Conservation (phyloP, 371 early-diverging fungal genomes). For the Saksenaea vasiformis region DNA sequence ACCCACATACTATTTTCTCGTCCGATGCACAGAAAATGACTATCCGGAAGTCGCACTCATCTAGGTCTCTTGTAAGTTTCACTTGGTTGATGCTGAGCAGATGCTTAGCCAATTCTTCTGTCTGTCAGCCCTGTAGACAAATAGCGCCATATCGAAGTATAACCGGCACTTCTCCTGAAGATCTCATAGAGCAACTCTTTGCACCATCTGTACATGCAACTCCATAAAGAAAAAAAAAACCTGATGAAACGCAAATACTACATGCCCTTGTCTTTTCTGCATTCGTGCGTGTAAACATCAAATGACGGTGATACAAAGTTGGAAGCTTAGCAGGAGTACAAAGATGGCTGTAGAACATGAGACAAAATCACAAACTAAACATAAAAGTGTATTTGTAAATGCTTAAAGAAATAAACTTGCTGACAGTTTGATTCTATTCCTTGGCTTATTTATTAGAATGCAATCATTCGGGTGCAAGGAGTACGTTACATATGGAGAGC, state of each 20-base stretch:
- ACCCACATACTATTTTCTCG: not conserved
- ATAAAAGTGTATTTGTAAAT: too few relatives aligned
- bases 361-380: too few relatives aligned
- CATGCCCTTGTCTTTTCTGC: too few relatives aligned
- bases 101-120: not conserved
- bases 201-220: conserved; percentile 7
- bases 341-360: too few relatives aligned
- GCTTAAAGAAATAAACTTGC: too few relatives aligned
- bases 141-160: conserved; percentile 14
- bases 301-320: too few relatives aligned
- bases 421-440: not conserved
- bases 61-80: conserved; percentile 31
- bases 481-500: too few relatives aligned
- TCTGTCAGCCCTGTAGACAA: conserved; percentile 29
- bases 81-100: not conserved
- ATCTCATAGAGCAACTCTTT: conserved; percentile 40
- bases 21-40: not conserved
- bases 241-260: too few relatives aligned
- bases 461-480: too few relatives aligned
- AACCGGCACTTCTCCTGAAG: conserved; percentile 38
- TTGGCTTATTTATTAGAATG: too few relatives aligned
- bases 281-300: too few relatives aligned
- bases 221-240: not conserved
- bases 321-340: too few relatives aligned
- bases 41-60: conserved; percentile 27